phyloP scores from a whole-genome alignment of 202 grass and related monocot species.

The Brachypodium distachyon region DNA sequence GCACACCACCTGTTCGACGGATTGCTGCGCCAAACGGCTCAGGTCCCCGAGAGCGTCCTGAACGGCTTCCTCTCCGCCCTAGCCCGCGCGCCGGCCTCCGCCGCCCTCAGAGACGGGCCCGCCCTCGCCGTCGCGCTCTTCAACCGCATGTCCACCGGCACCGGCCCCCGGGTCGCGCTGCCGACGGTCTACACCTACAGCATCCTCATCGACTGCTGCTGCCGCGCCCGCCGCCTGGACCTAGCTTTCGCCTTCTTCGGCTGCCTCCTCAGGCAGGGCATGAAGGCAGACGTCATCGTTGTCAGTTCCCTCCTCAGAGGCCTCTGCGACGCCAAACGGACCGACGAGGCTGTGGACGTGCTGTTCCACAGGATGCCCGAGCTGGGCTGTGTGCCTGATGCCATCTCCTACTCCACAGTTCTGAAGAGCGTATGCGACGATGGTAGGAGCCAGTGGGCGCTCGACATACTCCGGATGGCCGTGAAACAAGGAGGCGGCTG shows the following conservation, averaged over 20 bases:
- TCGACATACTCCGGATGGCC: background rate
- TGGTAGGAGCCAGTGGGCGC: background rate
- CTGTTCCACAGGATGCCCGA: background rate
- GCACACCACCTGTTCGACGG: background rate
- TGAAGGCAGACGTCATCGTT: background rate
- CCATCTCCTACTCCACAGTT: background rate
- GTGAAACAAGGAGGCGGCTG: background rate
- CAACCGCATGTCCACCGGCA: background rate
- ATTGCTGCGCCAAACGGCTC: background rate
- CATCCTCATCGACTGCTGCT: too few relatives aligned
- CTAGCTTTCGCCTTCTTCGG: too few relatives aligned
- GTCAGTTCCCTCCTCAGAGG: background rate
- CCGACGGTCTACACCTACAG: too few relatives aligned
- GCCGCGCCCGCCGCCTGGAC: too few relatives aligned
- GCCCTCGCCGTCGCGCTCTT: background rate
- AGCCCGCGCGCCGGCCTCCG: background rate
- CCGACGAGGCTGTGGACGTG: background rate
- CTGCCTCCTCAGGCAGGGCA: background rate
- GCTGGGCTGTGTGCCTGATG: background rate
- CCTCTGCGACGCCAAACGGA: background rate
- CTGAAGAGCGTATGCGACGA: background rate
- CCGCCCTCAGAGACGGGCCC: background rate
- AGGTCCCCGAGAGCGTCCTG: background rate
- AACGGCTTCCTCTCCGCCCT: background rate
- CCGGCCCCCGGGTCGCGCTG: too few relatives aligned